A percentile compares a stretch with the other conserved stretches of the same genome.
phyloP scores from a whole-genome alignment of 805 yeast species.

The Wickerhamiella galacta region DNA sequence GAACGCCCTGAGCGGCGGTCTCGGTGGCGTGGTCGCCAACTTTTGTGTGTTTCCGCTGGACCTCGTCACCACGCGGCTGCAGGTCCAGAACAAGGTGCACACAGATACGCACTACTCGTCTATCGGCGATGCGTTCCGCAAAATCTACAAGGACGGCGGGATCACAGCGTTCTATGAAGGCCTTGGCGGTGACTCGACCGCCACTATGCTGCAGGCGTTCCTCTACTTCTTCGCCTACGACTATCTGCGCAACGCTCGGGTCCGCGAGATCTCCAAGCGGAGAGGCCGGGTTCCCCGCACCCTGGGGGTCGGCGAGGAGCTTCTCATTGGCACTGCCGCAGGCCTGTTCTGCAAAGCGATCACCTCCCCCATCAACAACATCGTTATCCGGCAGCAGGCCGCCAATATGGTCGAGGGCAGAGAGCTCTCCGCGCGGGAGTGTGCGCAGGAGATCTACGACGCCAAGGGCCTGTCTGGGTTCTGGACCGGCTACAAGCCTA shows the following conservation, averaged over 20 bases:
- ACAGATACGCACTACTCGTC: conserved; percentile 33
- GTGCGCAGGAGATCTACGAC: conserved; percentile 15
- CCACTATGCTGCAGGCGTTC: conserved; percentile 19
- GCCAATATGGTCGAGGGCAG: conserved; percentile 7
- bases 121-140: conserved; percentile 54
- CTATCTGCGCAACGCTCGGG: conserved; percentile 14
- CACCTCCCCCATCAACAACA: conserved; percentile 19
- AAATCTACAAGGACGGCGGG: conserved; percentile 61
- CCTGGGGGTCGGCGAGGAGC: conserved; percentile 18
- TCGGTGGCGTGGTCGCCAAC: conserved; percentile 21
- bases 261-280: conserved; percentile 7
- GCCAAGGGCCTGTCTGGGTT: conserved; percentile 20
- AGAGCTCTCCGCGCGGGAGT: conserved; percentile 4
- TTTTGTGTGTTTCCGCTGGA: conserved; percentile 19
- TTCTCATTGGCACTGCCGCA: conserved; percentile 19
- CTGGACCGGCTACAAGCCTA: conserved; percentile 22
- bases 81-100: conserved; percentile 15
- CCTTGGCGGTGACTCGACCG: conserved; percentile 31
- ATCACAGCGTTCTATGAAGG: conserved; percentile 62
- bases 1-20: conserved; percentile 19
- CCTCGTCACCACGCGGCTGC: conserved; percentile 20
- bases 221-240: conserved; percentile 22
- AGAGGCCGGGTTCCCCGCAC: conserved; percentile 16
- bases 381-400: conserved; percentile 19
- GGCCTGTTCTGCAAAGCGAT: conserved; percentile 21